Percentiles rank a stretch among this genome's conserved stretches.
These are phyloP conservation scores for Isatis lusitanica DNA, from an alignment of 441 rosid species.

Conservation along the genomic window DNA sequence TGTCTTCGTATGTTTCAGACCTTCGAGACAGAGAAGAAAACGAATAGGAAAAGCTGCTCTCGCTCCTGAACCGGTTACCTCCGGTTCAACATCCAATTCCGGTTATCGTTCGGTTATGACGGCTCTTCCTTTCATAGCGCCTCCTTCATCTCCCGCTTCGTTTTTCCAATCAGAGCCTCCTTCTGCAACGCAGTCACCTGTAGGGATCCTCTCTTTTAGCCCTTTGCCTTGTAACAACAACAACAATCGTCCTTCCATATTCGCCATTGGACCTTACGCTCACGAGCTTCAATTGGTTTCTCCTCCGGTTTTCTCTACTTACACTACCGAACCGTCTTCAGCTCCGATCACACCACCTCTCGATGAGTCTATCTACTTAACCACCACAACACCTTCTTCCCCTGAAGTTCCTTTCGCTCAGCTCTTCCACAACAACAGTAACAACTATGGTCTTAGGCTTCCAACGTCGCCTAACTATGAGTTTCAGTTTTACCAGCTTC, in stretches of 20 bases:
- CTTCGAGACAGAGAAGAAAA: conserved; percentile 52
- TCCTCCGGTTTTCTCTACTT: conserved; percentile 88
- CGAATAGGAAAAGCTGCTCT: conserved; percentile 69
- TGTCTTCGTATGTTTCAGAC: conserved; percentile 73
- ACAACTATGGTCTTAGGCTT: conserved; percentile 46
- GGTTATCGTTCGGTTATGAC: conserved; percentile 40
- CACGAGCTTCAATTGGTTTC: conserved; percentile 89
- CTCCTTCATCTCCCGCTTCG: conserved; percentile 96
- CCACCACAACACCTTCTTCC: conserved; percentile 77
- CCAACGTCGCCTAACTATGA: conserved; percentile 61
- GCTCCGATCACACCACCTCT: conserved; percentile 93
- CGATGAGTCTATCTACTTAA: conserved; percentile 66
- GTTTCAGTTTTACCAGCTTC: conserved; percentile 74
- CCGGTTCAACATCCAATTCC: conserved; percentile 37
- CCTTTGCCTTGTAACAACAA: conserved; percentile 43
- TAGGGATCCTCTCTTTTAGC: conserved; percentile 57
- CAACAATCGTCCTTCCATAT: conserved; percentile 70
- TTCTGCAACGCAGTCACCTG: conserved; percentile 82
- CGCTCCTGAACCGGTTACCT: conserved; percentile 51
- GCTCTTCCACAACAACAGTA: conserved; percentile 38
- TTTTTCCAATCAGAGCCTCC: conserved; percentile 92
- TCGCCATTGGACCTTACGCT: conserved; percentile 94
- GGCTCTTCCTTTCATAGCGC: conserved; percentile 76
- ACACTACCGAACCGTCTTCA: conserved; percentile 93
- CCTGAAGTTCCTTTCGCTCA: conserved; percentile 97